phyloP scores from a whole-genome alignment of 352 stramenopile genomes.

The Globisporangium cystogenes region DNA sequence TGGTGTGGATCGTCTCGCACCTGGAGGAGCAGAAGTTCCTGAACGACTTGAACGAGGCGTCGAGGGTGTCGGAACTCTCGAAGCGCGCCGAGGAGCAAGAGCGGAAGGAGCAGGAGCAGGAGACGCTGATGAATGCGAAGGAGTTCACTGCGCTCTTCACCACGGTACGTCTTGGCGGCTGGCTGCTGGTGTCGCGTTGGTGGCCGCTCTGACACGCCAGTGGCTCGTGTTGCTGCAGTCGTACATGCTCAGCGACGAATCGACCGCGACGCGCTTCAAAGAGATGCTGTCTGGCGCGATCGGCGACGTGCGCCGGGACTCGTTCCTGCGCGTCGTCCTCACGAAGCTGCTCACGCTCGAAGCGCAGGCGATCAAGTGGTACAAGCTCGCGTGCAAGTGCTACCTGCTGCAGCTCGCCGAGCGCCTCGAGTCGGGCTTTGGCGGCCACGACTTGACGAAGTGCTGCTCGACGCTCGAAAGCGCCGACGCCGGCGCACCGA shows the following conservation, averaged over 20 bases:
- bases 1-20: constrained; percentile 77
- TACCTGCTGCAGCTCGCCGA: constrained; percentile 65
- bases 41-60: constrained; percentile 64
- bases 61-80: constrained; percentile 70
- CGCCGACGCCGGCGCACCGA: constrained; percentile 5
- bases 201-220: not conserved
- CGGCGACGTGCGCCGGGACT: constrained; percentile 31
- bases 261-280: constrained; percentile 31
- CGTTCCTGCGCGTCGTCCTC: constrained; percentile 42
- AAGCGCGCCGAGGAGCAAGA: constrained; percentile 55
- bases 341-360: constrained; percentile 67
- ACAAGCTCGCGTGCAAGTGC: constrained; percentile 50
- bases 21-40: constrained; percentile 68
- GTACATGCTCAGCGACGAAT: constrained; percentile 41
- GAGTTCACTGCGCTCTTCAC: constrained; percentile 63
- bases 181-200: not conserved
- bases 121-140: constrained; percentile 41
- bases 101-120: constrained; percentile 46
- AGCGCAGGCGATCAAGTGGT: constrained; percentile 64
- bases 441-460: constrained; percentile 29
- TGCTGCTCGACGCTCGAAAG: constrained; percentile 30
- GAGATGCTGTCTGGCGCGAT: constrained; percentile 43
- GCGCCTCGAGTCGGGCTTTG: constrained; percentile 38
- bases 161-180: constrained; percentile 28
- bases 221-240: constrained; percentile 24